Percentiles rank a stretch among this genome's conserved stretches.
Conservation (phyloP, 257 asterid species). For the Misopates orontium region DNA sequence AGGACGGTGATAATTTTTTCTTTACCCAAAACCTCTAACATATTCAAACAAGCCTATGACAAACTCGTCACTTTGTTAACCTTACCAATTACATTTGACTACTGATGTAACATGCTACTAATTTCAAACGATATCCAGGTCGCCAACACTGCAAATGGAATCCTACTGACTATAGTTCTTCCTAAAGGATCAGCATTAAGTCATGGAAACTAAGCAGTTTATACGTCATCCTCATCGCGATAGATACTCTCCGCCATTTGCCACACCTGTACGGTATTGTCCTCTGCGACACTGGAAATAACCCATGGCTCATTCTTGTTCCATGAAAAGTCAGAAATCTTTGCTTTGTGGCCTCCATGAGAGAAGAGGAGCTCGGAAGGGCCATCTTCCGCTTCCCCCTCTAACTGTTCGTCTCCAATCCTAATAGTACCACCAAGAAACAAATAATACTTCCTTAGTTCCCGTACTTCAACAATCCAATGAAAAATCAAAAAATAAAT, state of each 20-base stretch:
- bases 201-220: constrained; percentile 27
- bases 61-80: no score
- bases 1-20: no score
- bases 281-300: constrained; percentile 93
- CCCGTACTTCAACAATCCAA: not conserved
- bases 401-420: constrained; percentile 94
- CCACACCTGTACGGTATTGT: constrained; percentile 89
- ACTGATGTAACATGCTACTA: no score
- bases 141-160: no score
- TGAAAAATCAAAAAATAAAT: no score
- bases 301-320: constrained; percentile 86
- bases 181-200: not conserved
- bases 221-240: constrained; percentile 60
- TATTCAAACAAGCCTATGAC: no score
- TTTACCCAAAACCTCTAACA: no score
- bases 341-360: constrained; percentile 96
- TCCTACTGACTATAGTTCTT: not conserved
- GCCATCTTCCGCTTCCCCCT: constrained; percentile 99
- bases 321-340: constrained; percentile 94
- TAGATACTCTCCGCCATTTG: constrained; percentile 90
- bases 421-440: constrained; percentile 38
- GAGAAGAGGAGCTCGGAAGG: constrained; percentile 95
- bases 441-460: not conserved
- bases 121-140: no score
- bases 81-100: no score